Conservation (phyloP, 2,329 filamentous ascomycete species). For the Coniochaeta sp. region DNA sequence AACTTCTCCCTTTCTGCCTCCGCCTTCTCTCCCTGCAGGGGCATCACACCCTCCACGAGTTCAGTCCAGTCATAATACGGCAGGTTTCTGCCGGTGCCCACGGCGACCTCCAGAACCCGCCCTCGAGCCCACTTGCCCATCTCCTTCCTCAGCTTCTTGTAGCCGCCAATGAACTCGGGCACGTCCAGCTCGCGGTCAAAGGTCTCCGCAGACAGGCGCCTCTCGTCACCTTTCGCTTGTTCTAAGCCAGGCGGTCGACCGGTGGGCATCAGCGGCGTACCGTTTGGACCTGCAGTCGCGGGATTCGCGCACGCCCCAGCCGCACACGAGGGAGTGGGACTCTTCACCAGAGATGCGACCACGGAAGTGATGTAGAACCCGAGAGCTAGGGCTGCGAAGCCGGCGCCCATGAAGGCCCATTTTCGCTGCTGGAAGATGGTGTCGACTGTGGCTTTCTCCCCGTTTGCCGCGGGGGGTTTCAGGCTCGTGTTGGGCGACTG, state of each 20-base stretch:
- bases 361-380: conserved; percentile 39
- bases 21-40: conserved; percentile 10
- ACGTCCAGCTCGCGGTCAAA: conserved; percentile 54
- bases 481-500: neutral
- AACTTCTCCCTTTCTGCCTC: conserved; percentile 11
- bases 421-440: conserved; percentile 27
- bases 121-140: conserved; percentile 43
- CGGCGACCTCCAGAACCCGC: conserved; percentile 55
- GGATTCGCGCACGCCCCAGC: neutral
- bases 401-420: conserved; percentile 39
- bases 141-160: conserved; percentile 40
- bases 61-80: conserved; percentile 50
- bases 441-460: conserved; percentile 15
- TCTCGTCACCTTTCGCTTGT: conserved; percentile 8
- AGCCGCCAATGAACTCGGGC: conserved; percentile 50
- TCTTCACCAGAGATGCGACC: conserved; percentile 25
- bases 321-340: conserved; percentile 10
- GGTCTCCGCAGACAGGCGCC: conserved; percentile 37
- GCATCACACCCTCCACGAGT: conserved; percentile 19
- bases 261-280: conserved; percentile 33
- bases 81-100: conserved; percentile 57
- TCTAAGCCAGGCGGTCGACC: conserved; percentile 41
- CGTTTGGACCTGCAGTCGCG: conserved; percentile 14
- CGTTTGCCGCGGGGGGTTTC: neutral
- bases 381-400: conserved; percentile 36